phyloP scores from a whole-genome alignment of 768 basidiomycete genomes.

The Agaricus bisporus region DNA sequence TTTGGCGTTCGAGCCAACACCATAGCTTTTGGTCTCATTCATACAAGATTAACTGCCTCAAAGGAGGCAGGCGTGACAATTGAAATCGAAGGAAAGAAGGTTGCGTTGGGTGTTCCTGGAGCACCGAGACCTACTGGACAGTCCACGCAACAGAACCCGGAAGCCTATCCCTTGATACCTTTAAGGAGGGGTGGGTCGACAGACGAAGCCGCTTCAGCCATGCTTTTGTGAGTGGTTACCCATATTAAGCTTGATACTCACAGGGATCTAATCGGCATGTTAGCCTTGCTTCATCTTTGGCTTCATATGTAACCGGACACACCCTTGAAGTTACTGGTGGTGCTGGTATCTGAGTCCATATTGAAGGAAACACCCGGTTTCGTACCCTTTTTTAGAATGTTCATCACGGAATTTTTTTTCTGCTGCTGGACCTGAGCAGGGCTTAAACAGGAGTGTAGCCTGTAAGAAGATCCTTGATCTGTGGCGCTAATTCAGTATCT shows the following conservation, averaged over 20 bases:
- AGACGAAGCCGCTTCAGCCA: constrained; percentile 71
- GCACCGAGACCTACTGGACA: constrained; percentile 29
- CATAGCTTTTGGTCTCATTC: constrained; percentile 70
- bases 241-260: not conserved
- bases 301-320: constrained; percentile 77
- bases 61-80: constrained; percentile 76
- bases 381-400: not conserved
- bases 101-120: constrained; percentile 74
- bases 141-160: constrained; percentile 20
- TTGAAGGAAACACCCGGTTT: not conserved
- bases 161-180: constrained; percentile 45
- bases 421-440: not conserved
- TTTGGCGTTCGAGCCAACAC: constrained; percentile 82
- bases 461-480: too few species aligned
- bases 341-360: constrained; percentile 54
- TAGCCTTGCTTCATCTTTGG: constrained; percentile 73
- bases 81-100: constrained; percentile 78
- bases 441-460: too few species aligned
- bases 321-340: constrained; percentile 84
- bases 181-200: constrained; percentile 59
- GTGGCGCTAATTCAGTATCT: too few species aligned
- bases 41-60: constrained; percentile 75
- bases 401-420: not conserved
- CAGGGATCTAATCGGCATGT: not conserved
- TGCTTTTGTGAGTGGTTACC: constrained; percentile 64